These are phyloP conservation scores for Linnemannia elongata DNA, from an alignment of 192 early-diverging fungal genomes.

Conservation along the genomic window DNA sequence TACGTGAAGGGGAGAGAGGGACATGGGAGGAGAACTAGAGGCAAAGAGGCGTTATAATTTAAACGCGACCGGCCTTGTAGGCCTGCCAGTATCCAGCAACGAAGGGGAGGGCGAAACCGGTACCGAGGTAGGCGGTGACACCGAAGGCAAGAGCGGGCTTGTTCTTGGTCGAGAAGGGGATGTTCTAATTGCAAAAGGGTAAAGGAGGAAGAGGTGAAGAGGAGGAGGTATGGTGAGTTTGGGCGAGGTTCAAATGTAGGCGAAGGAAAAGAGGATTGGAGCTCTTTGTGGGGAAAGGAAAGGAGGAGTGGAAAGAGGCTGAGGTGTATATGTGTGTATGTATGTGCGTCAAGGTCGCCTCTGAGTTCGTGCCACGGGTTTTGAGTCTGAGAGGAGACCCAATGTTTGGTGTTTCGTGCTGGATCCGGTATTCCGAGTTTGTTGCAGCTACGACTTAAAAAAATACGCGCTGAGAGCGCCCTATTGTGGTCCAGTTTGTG, in stretches of 20 bases:
- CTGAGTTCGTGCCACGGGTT: neutral
- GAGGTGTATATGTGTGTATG: neutral
- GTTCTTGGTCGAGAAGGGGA: constrained; percentile 74
- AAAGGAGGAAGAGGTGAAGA: neutral
- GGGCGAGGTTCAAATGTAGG: neutral
- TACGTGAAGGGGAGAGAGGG: neutral
- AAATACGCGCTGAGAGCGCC: neutral
- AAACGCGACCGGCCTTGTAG: constrained; percentile 57
- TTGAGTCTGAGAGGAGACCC: neutral
- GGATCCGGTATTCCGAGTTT: constrained; percentile 4
- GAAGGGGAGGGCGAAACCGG: constrained; percentile 70
- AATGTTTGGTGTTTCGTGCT: neutral
- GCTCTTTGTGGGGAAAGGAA: neutral
- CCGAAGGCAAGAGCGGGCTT: constrained; percentile 66
- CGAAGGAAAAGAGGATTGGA: neutral
- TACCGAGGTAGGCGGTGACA: constrained; percentile 65
- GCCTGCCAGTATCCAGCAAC: constrained; percentile 58
- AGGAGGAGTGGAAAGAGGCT: neutral
- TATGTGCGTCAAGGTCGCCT: neutral
- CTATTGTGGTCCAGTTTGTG: neutral
- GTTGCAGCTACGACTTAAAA: neutral
- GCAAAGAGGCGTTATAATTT: constrained; percentile 16
- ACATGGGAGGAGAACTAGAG: neutral
- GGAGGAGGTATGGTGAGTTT: neutral
- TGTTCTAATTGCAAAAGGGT: constrained; percentile 54